phyloP scores from a whole-genome alignment of 2,329 filamentous ascomycete genomes.

The Cladorrhinum sp. region DNA sequence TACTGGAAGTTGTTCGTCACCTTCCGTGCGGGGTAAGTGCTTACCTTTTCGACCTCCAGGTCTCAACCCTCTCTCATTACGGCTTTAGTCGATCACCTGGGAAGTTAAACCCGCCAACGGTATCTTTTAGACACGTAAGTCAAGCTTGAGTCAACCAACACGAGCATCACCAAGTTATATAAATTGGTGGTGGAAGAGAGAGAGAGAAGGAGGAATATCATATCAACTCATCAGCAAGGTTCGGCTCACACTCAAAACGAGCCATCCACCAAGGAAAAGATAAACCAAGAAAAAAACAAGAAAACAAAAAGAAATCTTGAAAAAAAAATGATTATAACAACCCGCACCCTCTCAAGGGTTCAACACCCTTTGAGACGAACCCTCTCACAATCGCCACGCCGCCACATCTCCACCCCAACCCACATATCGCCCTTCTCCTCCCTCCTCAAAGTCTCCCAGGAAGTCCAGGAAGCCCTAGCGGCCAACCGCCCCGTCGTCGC shows the following conservation, averaged over 20 bases:
- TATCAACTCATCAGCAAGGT: background rate
- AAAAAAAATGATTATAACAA: conserved; percentile 4
- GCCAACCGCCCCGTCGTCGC: conserved; percentile 81
- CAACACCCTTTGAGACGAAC: background rate
- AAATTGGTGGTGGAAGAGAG: background rate
- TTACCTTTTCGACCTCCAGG: background rate
- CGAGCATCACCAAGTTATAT: background rate
- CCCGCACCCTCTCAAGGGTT: conserved; percentile 9
- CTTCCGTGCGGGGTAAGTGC: background rate
- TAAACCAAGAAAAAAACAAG: too few relatives aligned
- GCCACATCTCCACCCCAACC: background rate
- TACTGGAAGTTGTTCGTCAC: too few relatives aligned
- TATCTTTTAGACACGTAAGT: background rate
- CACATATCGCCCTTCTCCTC: conserved; percentile 20
- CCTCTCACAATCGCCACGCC: conserved; percentile 1
- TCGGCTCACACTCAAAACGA: background rate
- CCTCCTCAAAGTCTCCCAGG: conserved; percentile 71
- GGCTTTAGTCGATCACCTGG: background rate
- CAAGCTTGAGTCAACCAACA: background rate
- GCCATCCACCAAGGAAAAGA: background rate
- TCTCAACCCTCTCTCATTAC: background rate
- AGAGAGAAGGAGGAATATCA: too few relatives aligned
- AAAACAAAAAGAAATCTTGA: background rate
- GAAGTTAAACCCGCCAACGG: background rate
- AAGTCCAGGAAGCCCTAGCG: conserved; percentile 74